These are phyloP conservation scores for Phialemoniopsis sp. DNA, from an alignment of 2,329 filamentous ascomycete genomes.

Conservation along the genomic window DNA sequence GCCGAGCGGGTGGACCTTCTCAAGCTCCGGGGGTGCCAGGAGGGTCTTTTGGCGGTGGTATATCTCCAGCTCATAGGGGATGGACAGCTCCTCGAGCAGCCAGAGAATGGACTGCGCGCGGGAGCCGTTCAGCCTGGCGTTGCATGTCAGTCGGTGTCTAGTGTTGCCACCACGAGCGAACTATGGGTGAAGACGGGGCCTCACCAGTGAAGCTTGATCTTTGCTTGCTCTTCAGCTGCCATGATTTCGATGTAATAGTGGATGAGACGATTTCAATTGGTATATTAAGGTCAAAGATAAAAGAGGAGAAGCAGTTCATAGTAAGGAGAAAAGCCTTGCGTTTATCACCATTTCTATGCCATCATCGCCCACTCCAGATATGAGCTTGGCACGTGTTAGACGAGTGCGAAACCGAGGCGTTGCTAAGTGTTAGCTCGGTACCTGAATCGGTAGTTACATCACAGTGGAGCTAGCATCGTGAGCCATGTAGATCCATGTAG, in stretches of 20 bases:
- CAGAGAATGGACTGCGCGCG: slow-evolving; percentile 80
- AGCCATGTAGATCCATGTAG: too few relatives aligned
- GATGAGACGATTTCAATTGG: too few relatives aligned
- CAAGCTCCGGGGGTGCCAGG: slow-evolving; percentile 72
- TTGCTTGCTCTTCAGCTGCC: slow-evolving; percentile 5
- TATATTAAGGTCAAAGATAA: too few relatives aligned
- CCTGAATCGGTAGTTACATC: too few relatives aligned
- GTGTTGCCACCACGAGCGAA: background rate
- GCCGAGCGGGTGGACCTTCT: slow-evolving; percentile 76
- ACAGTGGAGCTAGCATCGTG: too few relatives aligned
- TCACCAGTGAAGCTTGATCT: slow-evolving; percentile 15
- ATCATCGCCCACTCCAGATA: too few relatives aligned
- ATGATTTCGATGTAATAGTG: background rate
- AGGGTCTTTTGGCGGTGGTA: slow-evolving; percentile 62
- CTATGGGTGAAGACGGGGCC: background rate
- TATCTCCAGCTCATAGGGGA: slow-evolving; percentile 75
- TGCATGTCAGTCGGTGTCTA: slow-evolving; percentile 3
- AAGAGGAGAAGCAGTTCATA: too few relatives aligned
- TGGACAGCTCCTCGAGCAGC: slow-evolving; percentile 77
- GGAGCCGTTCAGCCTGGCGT: slow-evolving; percentile 71
- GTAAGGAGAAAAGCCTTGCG: too few relatives aligned
- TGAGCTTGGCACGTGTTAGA: too few relatives aligned
- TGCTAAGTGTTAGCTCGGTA: too few relatives aligned
- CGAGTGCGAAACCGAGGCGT: too few relatives aligned
- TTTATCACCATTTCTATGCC: too few relatives aligned